Evolutionary conservation across 176 grass and related monocot genomes (phyloP).

Genomic region (Lolium perenne): DNA sequence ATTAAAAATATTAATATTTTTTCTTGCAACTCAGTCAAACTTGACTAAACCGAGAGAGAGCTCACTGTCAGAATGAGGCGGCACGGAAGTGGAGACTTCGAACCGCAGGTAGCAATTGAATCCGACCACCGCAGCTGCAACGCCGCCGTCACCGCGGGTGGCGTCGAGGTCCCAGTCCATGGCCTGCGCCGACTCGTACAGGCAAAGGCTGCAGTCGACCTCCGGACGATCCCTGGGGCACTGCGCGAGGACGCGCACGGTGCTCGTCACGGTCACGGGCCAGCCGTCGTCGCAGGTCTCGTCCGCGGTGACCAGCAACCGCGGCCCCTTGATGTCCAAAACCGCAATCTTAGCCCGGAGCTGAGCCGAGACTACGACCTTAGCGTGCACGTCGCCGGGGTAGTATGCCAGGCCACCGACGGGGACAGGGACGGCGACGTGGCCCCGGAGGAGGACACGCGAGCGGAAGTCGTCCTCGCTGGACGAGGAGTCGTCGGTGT

Average conservation of each 20-base stretch:
- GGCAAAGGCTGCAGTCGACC: not conserved
- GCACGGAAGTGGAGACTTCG: not conserved
- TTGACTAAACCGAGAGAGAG: too few species aligned
- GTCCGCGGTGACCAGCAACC: not conserved
- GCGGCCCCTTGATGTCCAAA: not conserved
- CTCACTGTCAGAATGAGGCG: too few species aligned
- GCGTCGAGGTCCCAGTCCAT: not conserved
- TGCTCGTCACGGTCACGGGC: not conserved
- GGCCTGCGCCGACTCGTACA: not conserved
- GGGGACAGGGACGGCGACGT: not conserved
- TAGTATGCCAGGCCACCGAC: not conserved
- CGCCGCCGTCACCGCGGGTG: not conserved
- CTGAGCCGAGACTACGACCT: not conserved
- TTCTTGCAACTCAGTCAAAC: too few species aligned
- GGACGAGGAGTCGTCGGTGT: conserved; percentile 1
- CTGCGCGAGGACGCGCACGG: not conserved
- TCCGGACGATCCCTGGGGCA: not conserved
- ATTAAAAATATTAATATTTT: too few species aligned
- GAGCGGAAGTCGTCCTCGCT: not conserved
- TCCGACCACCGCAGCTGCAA: not conserved
- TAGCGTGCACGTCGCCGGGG: not conserved
- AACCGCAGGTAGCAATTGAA: conserved; percentile 3
- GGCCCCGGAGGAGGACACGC: not conserved
- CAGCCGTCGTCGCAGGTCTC: not conserved
- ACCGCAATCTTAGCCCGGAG: not conserved